Percentiles rank a stretch among this genome's conserved stretches.
These are phyloP conservation scores for Corynespora cassiicola DNA, from an alignment of 2,329 filamentous ascomycete genomes.

Conservation along the genomic window DNA sequence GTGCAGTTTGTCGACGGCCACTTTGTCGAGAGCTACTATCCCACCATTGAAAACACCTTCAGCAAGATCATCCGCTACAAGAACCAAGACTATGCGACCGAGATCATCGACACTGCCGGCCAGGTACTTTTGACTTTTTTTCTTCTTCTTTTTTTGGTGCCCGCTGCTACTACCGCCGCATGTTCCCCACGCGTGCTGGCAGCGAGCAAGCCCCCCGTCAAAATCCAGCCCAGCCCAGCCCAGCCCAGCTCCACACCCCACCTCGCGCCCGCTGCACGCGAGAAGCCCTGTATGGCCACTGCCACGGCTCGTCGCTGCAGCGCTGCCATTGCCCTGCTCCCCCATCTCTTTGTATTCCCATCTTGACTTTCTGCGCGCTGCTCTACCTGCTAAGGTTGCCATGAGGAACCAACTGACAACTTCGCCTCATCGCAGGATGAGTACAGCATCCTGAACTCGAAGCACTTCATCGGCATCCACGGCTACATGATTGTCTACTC, in stretches of 20 bases:
- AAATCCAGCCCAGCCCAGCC: too few relatives aligned
- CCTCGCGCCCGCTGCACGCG: too few relatives aligned
- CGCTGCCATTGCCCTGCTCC: too few relatives aligned
- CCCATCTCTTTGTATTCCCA: too few relatives aligned
- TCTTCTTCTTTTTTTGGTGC: conserved; percentile 21
- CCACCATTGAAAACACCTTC: conserved; percentile 98
- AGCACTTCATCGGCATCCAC: conserved; percentile 99
- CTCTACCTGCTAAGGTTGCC: conserved; percentile 15
- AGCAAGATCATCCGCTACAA: conserved; percentile 94
- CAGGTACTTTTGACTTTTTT: conserved; percentile 65
- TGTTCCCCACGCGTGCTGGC: too few relatives aligned
- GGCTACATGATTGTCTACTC: conserved; percentile 99
- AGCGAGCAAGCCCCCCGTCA: too few relatives aligned
- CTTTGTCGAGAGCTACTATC: conserved; percentile 99
- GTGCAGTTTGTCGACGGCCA: conserved; percentile 97
- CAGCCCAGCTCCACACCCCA: too few relatives aligned
- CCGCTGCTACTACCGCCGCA: too few relatives aligned
- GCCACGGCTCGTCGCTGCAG: too few relatives aligned
- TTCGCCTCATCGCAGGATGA: conserved; percentile 71
- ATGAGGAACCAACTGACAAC: conserved; percentile 30
- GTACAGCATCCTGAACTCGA: conserved; percentile 97
- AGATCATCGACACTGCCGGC: conserved; percentile 97
- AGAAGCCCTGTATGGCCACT: too few relatives aligned
- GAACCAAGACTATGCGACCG: conserved; percentile 90
- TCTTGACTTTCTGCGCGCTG: too few relatives aligned